Percentiles rank a stretch among this genome's conserved stretches.
phyloP scores from a whole-genome alignment of 2,329 filamentous ascomycete species.

The Ascocoryne sarcoides region DNA sequence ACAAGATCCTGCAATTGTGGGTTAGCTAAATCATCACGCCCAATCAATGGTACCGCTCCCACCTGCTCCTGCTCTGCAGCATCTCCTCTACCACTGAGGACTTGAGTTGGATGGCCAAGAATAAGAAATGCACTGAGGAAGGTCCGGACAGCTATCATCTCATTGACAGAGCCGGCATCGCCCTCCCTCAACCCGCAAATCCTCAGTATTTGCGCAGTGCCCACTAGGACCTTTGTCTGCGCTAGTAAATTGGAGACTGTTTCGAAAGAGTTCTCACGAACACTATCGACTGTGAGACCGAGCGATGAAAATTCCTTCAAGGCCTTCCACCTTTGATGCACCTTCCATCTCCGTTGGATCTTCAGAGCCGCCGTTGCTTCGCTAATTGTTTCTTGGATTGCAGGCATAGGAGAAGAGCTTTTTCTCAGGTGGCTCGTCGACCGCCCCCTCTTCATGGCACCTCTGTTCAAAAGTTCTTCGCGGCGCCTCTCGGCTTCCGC shows the following conservation, averaged over 20 bases:
- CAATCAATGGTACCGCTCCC: conserved; percentile 38
- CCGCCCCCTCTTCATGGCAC: conserved; percentile 43
- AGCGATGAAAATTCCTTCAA: conserved; percentile 59
- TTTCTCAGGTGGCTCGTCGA: conserved; percentile 47
- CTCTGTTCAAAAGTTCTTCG: conserved; percentile 50
- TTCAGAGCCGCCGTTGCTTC: conserved; percentile 53
- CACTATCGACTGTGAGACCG: conserved; percentile 60
- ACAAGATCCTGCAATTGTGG: conserved; percentile 63
- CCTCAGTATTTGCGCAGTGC: conserved; percentile 58
- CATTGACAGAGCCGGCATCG: conserved; percentile 50
- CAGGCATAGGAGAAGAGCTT: conserved; percentile 39
- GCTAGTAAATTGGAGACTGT: conserved; percentile 61
- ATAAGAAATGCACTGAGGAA: conserved; percentile 77
- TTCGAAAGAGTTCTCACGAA: conserved; percentile 64
- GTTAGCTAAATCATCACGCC: conserved; percentile 47
- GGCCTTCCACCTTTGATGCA: conserved; percentile 45
- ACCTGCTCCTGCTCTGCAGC: conserved; percentile 49
- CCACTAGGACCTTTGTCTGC: conserved; percentile 54
- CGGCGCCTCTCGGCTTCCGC: conserved; percentile 68
- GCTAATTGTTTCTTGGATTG: conserved; percentile 40
- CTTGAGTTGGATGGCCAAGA: conserved; percentile 67
- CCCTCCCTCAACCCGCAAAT: conserved; percentile 63
- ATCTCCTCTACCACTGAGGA: conserved; percentile 63
- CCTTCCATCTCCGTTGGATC: conserved; percentile 65
- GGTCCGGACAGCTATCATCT: conserved; percentile 63